Percentiles rank a stretch among this genome's conserved stretches.
Evolutionary conservation across 2,329 filamentous ascomycete genomes (phyloP).

Genomic region (Phaeoacremonium minimum): DNA sequence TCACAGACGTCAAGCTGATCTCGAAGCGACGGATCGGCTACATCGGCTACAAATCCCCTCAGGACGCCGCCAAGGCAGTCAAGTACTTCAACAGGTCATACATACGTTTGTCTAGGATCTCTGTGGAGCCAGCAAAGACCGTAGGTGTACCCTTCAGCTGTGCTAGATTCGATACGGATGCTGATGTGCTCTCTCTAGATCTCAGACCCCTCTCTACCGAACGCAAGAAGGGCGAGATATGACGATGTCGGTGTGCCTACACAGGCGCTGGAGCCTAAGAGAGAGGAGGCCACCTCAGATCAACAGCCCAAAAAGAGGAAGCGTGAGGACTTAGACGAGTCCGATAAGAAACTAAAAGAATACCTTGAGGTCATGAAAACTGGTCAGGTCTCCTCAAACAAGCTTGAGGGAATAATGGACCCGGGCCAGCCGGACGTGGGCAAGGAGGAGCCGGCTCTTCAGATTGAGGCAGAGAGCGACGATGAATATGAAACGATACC

Average conservation of each 20-base stretch:
- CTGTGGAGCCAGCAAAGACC: slow-evolving; percentile 81
- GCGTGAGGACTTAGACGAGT: slow-evolving; percentile 50
- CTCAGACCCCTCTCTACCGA: slow-evolving; percentile 34
- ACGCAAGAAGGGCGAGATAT: slow-evolving; percentile 10
- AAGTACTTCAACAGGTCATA: slow-evolving; percentile 95
- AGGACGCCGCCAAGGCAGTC: slow-evolving; percentile 77
- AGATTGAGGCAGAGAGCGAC: slow-evolving; percentile 57
- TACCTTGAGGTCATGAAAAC: slow-evolving; percentile 80
- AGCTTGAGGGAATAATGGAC: slow-evolving; percentile 43
- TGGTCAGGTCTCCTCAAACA: slow-evolving; percentile 57
- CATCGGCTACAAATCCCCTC: slow-evolving; percentile 81
- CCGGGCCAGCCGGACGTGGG: slow-evolving; percentile 17
- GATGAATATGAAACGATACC: slow-evolving; percentile 70
- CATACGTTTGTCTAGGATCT: slow-evolving; percentile 92
- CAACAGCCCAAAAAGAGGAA: slow-evolving; percentile 63
- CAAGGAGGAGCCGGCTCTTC: slow-evolving; percentile 8
- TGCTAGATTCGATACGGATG: slow-evolving; percentile 8
- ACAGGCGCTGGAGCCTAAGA: slow-evolving; percentile 7
- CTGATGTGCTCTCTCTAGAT: slow-evolving; percentile 18
- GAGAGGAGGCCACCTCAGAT: slow-evolving; percentile 18
- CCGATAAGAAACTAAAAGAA: slow-evolving; percentile 79
- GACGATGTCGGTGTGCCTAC: slow-evolving; percentile 6
- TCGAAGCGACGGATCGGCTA: slow-evolving; percentile 89
- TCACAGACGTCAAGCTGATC: slow-evolving; percentile 92
- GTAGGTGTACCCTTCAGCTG: slow-evolving; percentile 40